Evolutionary conservation across 2,329 filamentous ascomycete species (phyloP).

Genomic region (Calonectria hawksworthii): DNA sequence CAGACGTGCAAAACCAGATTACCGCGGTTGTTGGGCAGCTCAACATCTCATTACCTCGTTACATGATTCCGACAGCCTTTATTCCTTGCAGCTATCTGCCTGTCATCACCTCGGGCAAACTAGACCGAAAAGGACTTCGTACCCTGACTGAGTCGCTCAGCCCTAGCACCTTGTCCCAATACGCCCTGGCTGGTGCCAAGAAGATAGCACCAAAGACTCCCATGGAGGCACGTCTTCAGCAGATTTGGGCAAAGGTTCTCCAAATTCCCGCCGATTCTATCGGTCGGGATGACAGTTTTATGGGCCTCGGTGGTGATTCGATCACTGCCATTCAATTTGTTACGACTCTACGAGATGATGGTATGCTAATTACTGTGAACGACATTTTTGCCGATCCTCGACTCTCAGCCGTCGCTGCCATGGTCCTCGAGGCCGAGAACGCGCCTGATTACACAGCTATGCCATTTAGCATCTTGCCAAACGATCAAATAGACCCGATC

Average conservation of each 20-base stretch:
- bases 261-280: conserved; percentile 50
- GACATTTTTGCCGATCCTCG: conserved; percentile 11
- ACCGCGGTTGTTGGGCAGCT: conserved; percentile 7
- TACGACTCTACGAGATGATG: conserved; percentile 54
- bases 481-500: not conserved
- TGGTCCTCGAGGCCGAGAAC: not conserved
- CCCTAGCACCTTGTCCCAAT: not conserved
- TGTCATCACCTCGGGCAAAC: conserved; percentile 31
- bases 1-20: conserved; percentile 2
- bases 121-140: conserved; percentile 23
- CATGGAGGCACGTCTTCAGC: conserved; percentile 42
- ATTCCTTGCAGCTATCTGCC: conserved; percentile 31
- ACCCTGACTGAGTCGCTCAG: conserved; percentile 5
- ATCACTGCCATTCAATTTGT: conserved; percentile 64
- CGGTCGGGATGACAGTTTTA: conserved; percentile 61
- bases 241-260: conserved; percentile 56
- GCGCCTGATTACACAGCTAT: not conserved
- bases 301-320: conserved; percentile 64
- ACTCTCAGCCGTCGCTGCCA: not conserved
- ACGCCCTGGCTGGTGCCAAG: not conserved
- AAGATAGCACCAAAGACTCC: conserved; percentile 8
- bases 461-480: not conserved
- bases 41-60: conserved; percentile 22
- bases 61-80: conserved; percentile 38
- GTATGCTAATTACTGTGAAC: not conserved